These are phyloP conservation scores for Aureobasidium sp. DNA, from an alignment of 2,329 filamentous ascomycete genomes.

Conservation along the genomic window DNA sequence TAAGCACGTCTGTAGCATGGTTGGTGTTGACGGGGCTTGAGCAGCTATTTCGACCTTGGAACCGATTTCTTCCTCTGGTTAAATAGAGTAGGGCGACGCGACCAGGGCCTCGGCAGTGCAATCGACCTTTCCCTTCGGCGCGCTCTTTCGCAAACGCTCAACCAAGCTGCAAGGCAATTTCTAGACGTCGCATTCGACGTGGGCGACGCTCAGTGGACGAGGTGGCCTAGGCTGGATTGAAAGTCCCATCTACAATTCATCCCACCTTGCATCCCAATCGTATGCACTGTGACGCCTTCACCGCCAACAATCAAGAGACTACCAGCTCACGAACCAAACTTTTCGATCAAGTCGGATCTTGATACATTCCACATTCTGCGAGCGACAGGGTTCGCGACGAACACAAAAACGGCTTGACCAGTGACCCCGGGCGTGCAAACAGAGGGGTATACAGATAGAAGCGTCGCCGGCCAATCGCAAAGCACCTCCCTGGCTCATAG, in stretches of 20 bases:
- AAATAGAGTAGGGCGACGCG: conserved; percentile 1
- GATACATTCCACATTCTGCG: conserved; percentile 6
- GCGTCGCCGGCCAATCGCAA: conserved; percentile 7
- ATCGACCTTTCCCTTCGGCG: not conserved
- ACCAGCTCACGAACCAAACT: not conserved
- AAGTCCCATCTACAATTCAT: not conserved
- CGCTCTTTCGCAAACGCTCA: not conserved
- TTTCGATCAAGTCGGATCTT: not conserved
- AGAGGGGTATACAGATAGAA: not conserved
- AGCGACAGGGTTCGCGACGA: not conserved
- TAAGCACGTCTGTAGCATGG: not conserved
- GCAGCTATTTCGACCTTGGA: not conserved
- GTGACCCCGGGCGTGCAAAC: not conserved
- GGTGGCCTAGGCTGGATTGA: not conserved
- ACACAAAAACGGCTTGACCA: not conserved
- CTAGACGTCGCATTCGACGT: conserved; percentile 1
- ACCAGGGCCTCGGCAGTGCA: not conserved
- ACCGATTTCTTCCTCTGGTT: not conserved
- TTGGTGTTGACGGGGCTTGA: not conserved
- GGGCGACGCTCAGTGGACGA: not conserved
- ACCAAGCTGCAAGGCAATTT: not conserved
- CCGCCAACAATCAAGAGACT: not conserved
- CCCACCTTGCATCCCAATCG: not conserved
- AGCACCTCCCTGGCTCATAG: not conserved
- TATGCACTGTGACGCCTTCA: conserved; percentile 6